These are phyloP conservation scores for Termitomyces bulborhizus DNA, from an alignment of 768 basidiomycete species.

Conservation along the genomic window DNA sequence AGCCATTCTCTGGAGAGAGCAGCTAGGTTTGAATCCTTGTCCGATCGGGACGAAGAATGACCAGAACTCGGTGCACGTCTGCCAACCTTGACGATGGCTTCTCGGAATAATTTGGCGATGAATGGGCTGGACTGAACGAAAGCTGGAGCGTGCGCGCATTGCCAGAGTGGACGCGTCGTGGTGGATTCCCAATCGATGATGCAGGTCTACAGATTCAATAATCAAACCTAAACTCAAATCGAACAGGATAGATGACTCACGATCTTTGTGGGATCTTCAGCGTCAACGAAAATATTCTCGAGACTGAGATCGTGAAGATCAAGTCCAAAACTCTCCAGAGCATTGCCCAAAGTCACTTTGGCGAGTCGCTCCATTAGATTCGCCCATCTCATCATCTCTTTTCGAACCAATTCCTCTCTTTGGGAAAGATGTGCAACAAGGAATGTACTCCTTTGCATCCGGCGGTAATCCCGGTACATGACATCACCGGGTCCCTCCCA, in stretches of 20 bases:
- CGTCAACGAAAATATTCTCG: conserved; percentile 82
- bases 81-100: conserved; percentile 48
- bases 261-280: conserved; percentile 57
- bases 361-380: conserved; percentile 56
- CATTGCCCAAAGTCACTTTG: conserved; percentile 22
- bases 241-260: conserved; percentile 37
- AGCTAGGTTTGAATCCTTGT: conserved; percentile 26
- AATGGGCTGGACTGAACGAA: conserved; percentile 77
- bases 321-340: conserved; percentile 58
- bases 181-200: conserved; percentile 92
- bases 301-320: conserved; percentile 84
- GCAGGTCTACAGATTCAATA: conserved; percentile 52
- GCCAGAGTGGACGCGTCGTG: conserved; percentile 83
- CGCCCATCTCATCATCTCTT: conserved; percentile 72
- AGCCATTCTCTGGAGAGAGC: conserved; percentile 65
- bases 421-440: conserved; percentile 62
- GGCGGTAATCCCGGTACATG: conserved; percentile 80
- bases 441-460: conserved; percentile 77
- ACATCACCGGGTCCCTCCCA: conserved; percentile 71
- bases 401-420: conserved; percentile 55
- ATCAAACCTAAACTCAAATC: conserved; percentile 3
- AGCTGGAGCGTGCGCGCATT: conserved; percentile 74
- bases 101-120: conserved; percentile 64
- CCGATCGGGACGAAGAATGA: conserved; percentile 17
- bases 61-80: conserved; percentile 12